Base-by-base conservation (phyloP, 306 rosid species). In the Pterocarpus macrocarpus region DNA sequence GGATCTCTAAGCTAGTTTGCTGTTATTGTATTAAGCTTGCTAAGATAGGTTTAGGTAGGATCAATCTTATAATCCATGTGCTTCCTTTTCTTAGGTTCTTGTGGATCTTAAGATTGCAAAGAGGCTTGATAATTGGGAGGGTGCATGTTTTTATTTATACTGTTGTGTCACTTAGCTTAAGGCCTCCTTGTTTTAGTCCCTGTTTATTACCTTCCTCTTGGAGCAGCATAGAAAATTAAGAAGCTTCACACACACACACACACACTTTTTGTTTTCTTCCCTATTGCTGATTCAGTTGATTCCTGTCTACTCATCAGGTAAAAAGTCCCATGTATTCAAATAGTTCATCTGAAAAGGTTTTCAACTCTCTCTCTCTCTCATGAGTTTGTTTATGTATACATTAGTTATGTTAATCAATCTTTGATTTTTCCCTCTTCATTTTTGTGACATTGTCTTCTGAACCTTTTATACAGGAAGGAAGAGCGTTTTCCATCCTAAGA, bases 401-500 rank as follows among this genome's bases (percentile, higher is more conserved):
- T 74, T 82, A n/a, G 38, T 63, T 53, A 76, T 79, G 69, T 64
- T 52, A 43, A n/a, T 15, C 8, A 13, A 17, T 28, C 17, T 79
- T 44, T 69, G 49, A 41, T 33, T 53, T 81, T 69, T 41, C 22
- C 53, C 47, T 70, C 67, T 47, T 53, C 49, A 75, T 49, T 58
- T 71, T 58, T 74, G 34, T 62, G 39, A 17, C 35, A 63, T 68
- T 70, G n/a, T 61, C 55, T 22, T 75, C 69, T 85, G 66, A 75
- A 75, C 73, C 71, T 76, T 71, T 76, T 70, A 58, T 35, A 69
- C 68, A 92, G 98, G 97, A 87, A 76, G 82, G 90, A 69, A 81
- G 89, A 80, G 95, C 89, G 33, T 72, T 81, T 62, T 57, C 80
- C 10, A 70, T 88, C 81, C 92, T 95, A 70, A 90, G 87, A 72